Evolutionary conservation across 306 rosid species (phyloP).

Genomic region (Fragaria ananassa): DNA sequence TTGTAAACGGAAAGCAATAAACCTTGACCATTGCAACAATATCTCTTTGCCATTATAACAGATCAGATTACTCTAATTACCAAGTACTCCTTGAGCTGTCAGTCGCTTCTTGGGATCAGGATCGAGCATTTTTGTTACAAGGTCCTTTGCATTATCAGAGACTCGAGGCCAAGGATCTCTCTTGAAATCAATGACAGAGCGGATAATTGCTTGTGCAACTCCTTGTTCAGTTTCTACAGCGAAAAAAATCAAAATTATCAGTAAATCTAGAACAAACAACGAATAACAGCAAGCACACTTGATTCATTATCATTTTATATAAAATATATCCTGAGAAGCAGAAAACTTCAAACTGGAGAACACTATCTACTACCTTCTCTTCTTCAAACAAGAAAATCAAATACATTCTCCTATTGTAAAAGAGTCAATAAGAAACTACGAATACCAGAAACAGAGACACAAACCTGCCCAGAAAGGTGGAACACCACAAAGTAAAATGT

Average conservation of each 20-base stretch:
- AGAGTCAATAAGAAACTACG: not conserved
- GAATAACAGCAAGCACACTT: not conserved
- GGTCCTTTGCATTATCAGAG: constrained; percentile 48
- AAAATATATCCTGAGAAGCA: not conserved
- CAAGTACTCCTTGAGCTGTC: constrained; percentile 48
- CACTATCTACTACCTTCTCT: not conserved
- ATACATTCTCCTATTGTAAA: too few species aligned
- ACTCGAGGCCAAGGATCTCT: constrained; percentile 59
- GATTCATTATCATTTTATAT: not conserved
- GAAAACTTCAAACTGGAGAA: too few species aligned
- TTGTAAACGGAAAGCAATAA: not conserved
- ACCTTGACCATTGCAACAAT: not conserved
- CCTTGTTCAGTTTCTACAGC: constrained; percentile 59
- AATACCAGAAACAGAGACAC: constrained; percentile 14
- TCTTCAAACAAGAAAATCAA: not conserved
- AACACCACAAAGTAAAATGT: constrained; percentile 75
- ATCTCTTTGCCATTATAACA: constrained; percentile 3
- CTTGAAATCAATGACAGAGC: constrained; percentile 47
- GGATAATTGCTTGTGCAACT: constrained; percentile 55
- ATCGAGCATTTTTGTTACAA: constrained; percentile 49
- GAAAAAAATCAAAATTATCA: constrained; percentile 3
- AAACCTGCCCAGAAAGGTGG: constrained; percentile 98
- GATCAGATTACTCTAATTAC: constrained; percentile 22
- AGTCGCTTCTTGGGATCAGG: constrained; percentile 46
- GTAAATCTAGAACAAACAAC: constrained; percentile 8